A percentile compares a stretch with the other conserved stretches of the same genome.
These are phyloP conservation scores for Urtica urens DNA, from an alignment of 306 rosid genomes.

Conservation along the genomic window DNA sequence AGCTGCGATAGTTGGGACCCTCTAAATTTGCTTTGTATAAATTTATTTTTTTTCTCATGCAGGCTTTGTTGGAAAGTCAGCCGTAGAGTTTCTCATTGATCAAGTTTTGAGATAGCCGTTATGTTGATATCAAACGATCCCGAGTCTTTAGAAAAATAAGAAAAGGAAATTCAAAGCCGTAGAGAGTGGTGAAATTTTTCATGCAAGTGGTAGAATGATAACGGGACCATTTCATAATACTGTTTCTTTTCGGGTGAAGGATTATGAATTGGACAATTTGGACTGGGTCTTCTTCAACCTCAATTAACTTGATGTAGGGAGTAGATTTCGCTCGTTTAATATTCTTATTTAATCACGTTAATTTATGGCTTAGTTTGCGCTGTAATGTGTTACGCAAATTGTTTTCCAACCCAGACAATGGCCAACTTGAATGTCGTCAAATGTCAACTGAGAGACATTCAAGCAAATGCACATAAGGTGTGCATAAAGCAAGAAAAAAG, in stretches of 20 bases:
- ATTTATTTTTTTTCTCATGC: background rate
- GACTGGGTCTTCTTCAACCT: conserved; percentile 4
- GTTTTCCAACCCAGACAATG: too few relatives aligned
- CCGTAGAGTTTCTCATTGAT: background rate
- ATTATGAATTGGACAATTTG: background rate
- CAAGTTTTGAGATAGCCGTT: background rate
- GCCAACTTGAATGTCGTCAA: background rate
- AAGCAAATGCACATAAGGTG: too few relatives aligned
- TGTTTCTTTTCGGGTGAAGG: background rate
- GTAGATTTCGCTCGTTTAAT: background rate
- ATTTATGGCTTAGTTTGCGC: background rate
- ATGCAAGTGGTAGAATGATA: too few relatives aligned
- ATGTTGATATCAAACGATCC: background rate
- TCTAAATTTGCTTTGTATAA: background rate
- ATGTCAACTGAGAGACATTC: too few relatives aligned
- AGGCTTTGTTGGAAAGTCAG: conserved; percentile 6
- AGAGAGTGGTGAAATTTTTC: background rate
- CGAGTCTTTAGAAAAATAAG: background rate
- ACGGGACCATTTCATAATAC: background rate
- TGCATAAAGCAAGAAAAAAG: too few relatives aligned
- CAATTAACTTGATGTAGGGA: background rate
- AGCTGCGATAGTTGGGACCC: background rate
- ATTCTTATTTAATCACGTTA: background rate
- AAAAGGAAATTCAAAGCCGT: background rate
- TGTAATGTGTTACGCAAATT: background rate